Evolutionary conservation across 805 yeast species (phyloP).

Genomic region (Candida koratica): DNA sequence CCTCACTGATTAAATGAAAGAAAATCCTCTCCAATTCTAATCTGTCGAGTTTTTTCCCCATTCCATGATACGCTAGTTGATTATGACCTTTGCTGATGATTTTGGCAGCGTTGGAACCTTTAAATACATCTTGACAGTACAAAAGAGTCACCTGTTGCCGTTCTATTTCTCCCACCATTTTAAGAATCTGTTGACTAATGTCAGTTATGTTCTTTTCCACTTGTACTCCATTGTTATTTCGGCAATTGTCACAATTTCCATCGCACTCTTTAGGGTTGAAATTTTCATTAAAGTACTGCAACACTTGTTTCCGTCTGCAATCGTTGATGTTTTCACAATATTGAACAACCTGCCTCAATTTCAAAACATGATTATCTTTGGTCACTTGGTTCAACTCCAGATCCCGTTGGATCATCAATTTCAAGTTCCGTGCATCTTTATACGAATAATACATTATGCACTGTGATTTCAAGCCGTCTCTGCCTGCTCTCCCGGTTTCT

Average conservation of each 20-base stretch:
- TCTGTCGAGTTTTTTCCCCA: slow-evolving; percentile 60
- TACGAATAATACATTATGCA: slow-evolving; percentile 81
- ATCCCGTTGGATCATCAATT: slow-evolving; percentile 74
- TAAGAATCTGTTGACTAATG: slow-evolving; percentile 55
- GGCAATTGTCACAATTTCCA: slow-evolving; percentile 84
- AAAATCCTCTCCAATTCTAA: slow-evolving; percentile 78
- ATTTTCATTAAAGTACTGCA: slow-evolving; percentile 84
- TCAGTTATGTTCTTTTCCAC: slow-evolving; percentile 66
- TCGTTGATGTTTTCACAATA: slow-evolving; percentile 90
- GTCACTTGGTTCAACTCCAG: slow-evolving; percentile 57
- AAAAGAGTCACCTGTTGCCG: slow-evolving; percentile 64
- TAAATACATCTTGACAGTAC: slow-evolving; percentile 77
- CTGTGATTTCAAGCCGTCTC: slow-evolving; percentile 82
- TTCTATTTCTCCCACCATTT: slow-evolving; percentile 55
- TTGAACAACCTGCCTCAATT: slow-evolving; percentile 77
- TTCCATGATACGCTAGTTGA: slow-evolving; percentile 58
- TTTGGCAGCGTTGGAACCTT: slow-evolving; percentile 65
- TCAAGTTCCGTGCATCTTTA: slow-evolving; percentile 73
- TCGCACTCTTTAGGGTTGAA: slow-evolving; percentile 65
- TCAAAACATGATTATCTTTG: slow-evolving; percentile 71
- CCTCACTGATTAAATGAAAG: slow-evolving; percentile 66
- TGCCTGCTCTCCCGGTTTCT: slow-evolving; percentile 97
- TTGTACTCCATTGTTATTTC: slow-evolving; percentile 33
- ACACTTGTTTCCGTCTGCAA: slow-evolving; percentile 83
- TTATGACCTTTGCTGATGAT: slow-evolving; percentile 63